Conservation (phyloP, 2,329 filamentous ascomycete species). For the Talaromyces amestolkiae region DNA sequence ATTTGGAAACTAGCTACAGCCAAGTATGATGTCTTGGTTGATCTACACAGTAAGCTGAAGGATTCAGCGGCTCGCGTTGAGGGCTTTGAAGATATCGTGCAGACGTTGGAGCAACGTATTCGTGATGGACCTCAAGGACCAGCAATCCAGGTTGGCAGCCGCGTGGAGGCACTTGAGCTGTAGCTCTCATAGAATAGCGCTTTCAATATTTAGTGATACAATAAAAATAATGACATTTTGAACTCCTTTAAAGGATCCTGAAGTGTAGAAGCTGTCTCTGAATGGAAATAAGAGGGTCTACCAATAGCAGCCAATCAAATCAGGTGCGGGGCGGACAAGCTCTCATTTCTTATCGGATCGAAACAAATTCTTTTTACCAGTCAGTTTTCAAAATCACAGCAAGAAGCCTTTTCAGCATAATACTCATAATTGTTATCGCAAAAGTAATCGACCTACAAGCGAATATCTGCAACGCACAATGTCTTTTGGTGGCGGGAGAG, state of each 20-base stretch:
- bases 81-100: slow-evolving; percentile 42
- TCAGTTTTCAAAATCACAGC: neutral
- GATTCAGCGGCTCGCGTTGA: slow-evolving; percentile 31
- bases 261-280: neutral
- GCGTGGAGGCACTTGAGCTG: slow-evolving; percentile 38
- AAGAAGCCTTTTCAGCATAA: neutral
- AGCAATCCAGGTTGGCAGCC: slow-evolving; percentile 29
- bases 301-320: neutral
- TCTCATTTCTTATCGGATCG: slow-evolving; percentile 13
- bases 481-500: slow-evolving; percentile 42
- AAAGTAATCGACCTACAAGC: neutral
- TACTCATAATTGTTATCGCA: neutral
- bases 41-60: slow-evolving; percentile 48
- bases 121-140: slow-evolving; percentile 45
- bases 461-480: slow-evolving; percentile 23
- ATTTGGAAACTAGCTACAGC: slow-evolving; percentile 58
- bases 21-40: slow-evolving; percentile 57
- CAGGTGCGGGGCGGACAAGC: slow-evolving; percentile 26
- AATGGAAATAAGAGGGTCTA: slow-evolving; percentile 9
- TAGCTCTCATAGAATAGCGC: slow-evolving; percentile 18
- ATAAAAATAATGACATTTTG: neutral
- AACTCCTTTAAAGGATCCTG: neutral
- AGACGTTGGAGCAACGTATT: slow-evolving; percentile 40
- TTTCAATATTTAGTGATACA: neutral
- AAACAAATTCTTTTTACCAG: slow-evolving; percentile 22